These are phyloP conservation scores for Apiotrichum siamense DNA, from an alignment of 1,284 basidiomycete genomes.

Conservation along the genomic window DNA sequence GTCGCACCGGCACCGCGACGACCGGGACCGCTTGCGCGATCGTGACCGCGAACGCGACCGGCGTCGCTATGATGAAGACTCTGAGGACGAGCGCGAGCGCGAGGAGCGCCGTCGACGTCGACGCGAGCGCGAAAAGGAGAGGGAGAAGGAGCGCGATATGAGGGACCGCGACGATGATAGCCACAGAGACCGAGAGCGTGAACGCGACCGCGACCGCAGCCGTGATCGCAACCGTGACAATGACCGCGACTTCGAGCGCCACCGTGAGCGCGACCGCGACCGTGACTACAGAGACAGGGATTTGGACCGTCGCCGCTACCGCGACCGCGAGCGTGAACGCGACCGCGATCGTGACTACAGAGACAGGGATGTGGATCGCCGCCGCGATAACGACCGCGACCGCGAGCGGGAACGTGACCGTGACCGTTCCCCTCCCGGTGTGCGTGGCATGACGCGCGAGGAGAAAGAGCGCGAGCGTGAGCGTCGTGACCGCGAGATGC, in stretches of 20 bases:
- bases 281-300: conserved; percentile 48
- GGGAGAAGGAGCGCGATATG: conserved; percentile 1
- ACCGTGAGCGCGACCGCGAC: conserved; percentile 23
- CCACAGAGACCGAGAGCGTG: conserved; percentile 21
- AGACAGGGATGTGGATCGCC: too few relatives aligned
- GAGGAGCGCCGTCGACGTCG: conserved; percentile 54
- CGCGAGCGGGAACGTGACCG: conserved; percentile 1
- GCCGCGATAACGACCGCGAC: conserved; percentile 4
- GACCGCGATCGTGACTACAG: conserved; percentile 9
- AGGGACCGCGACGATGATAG: conserved; percentile 52
- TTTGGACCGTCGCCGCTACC: conserved; percentile 47
- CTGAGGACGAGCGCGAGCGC: conserved; percentile 4
- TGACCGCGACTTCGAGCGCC: conserved; percentile 37
- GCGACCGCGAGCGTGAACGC: conserved; percentile 21
- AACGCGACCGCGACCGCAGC: conserved; percentile 12
- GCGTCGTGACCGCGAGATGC: conserved; percentile 41
- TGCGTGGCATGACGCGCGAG: conserved; percentile 35
- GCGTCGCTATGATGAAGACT: conserved; percentile 35
- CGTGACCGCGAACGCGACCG: conserved; percentile 27
- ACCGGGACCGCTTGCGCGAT: conserved; percentile 53
- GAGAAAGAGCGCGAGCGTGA: conserved; percentile 39
- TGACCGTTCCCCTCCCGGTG: too few relatives aligned
- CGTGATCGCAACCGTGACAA: conserved; percentile 38
- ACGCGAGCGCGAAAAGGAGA: conserved; percentile 24
- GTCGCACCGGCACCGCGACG: conserved; percentile 25